A percentile compares a stretch with the other conserved stretches of the same genome.
Conservation (phyloP, 345 rosid species). For the Rhizophora apiculata region DNA sequence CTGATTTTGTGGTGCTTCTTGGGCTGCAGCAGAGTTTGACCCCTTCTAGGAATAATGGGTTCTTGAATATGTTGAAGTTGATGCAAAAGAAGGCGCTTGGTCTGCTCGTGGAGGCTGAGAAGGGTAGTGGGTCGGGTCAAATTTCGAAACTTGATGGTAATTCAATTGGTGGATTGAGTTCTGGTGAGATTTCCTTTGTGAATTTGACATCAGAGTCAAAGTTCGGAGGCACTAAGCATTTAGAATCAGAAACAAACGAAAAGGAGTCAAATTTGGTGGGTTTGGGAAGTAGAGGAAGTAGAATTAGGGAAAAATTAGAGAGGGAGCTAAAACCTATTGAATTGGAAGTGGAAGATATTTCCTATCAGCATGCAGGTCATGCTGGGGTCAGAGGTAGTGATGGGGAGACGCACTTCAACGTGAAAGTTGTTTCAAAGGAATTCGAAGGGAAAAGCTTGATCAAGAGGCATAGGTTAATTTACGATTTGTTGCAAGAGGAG, state of each 20-base stretch:
- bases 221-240: constrained; percentile 17
- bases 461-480: constrained; percentile 80
- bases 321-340: constrained; percentile 64
- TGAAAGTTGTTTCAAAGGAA: constrained; percentile 68
- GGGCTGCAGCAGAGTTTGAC: constrained; percentile 86
- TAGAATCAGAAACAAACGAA: constrained; percentile 10
- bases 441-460: constrained; percentile 92
- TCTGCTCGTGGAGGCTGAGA: constrained; percentile 41
- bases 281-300: constrained; percentile 62
- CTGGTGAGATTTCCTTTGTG: constrained; percentile 10
- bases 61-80: constrained; percentile 84
- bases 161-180: constrained; percentile 21
- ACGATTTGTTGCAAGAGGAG: constrained; percentile 74
- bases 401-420: constrained; percentile 84
- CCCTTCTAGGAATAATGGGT: constrained; percentile 86
- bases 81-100: constrained; percentile 84
- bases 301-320: constrained; percentile 69
- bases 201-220: constrained; percentile 5
- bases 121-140: constrained; percentile 21
- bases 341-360: constrained; percentile 72
- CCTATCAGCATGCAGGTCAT: constrained; percentile 95
- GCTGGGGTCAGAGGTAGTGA: constrained; percentile 77
- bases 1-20: constrained; percentile 70
- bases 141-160: constrained; percentile 7
- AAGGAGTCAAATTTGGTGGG: constrained; percentile 21